Percentiles rank a stretch among this genome's conserved stretches.
phyloP scores from a whole-genome alignment of 208 protist species.

The Trypanosomatidae sp. region DNA sequence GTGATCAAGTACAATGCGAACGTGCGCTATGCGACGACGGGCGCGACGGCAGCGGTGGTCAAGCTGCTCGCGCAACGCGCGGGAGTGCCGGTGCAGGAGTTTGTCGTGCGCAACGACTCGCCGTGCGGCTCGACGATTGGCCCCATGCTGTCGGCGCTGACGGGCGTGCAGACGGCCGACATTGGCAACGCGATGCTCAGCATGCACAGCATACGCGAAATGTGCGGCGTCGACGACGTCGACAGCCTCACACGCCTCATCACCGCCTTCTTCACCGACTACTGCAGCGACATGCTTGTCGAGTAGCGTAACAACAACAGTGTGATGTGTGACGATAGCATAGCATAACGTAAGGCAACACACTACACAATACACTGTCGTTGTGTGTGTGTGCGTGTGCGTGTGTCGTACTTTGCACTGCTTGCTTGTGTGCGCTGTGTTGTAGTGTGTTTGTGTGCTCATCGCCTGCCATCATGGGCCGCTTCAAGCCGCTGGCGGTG shows the following conservation, averaged over 20 bases:
- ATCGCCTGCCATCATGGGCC: too few relatives aligned
- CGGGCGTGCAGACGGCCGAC: conserved; percentile 93
- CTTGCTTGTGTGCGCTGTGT: too few relatives aligned
- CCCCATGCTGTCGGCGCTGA: conserved; percentile 87
- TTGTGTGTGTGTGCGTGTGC: conserved; percentile 71
- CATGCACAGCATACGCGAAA: conserved; percentile 97
- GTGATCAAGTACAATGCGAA: conserved; percentile 97
- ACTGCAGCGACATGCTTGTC: too few relatives aligned
- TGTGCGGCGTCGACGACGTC: conserved; percentile 90
- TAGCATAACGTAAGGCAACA: too few relatives aligned
- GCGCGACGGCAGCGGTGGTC: conserved; percentile 75
- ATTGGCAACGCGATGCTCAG: conserved; percentile 93
- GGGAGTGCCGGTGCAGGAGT: conserved; percentile 76
- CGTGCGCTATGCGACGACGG: conserved; percentile 93
- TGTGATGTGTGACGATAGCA: too few relatives aligned
- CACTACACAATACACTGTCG: too few relatives aligned
- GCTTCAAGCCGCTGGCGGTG: conserved; percentile 47
- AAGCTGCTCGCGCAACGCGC: conserved; percentile 56
- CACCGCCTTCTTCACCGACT: conserved; percentile 65
- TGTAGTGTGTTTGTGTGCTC: neutral
- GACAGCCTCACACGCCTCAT: conserved; percentile 74
- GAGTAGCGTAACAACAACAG: too few relatives aligned
- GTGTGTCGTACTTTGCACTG: conserved; percentile 84
- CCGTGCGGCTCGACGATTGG: conserved; percentile 96
- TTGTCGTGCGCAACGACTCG: conserved; percentile 94